Evolutionary conservation across 805 yeast genomes (phyloP), one percentile per base, ranked within the genome.

Genomic region (Lachancea waltii): DNA sequence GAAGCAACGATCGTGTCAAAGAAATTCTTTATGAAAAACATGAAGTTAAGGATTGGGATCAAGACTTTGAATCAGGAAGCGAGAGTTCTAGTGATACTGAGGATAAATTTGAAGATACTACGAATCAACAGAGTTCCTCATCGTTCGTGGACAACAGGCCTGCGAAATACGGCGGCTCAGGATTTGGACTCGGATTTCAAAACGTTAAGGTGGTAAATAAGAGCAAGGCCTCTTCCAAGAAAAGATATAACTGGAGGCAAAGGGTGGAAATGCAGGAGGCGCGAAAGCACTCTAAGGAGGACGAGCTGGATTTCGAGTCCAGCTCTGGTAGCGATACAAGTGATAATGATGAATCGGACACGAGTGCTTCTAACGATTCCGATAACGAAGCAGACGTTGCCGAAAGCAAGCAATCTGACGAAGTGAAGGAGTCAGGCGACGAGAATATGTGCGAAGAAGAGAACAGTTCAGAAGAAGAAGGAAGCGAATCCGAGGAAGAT

Each of bases 91-190:
- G 26, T 7, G 7, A 23, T 13, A 23, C 5, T 23, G 26, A 23
- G 26, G 26, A 7, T 11, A 23, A 11, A 7, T 23, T 23, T 23
- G 44, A 40, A 13, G 45, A 38, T 16, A 47, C 42, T 20, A 13
- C 5, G 4, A 13, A 13, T 11, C 26, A 11, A 4, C 13, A 7
- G 13, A 23, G 13, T 21, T 37, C 52, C 23, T 69, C 76, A 3
- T 58, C 73, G 0, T 84, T 85, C 47, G 70, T 83, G 10, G 95
- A 85, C 56, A 69, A 78, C 53, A 67, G 95, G 46, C 87, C 90
- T 0, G 60, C 70, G 2, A 70, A 69, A 33, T 64, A 68, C 43
- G 79, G 79, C 3, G 84, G 82, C 0, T 49, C 67, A 22, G 87
- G 86, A 1, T 62, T 71, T 39, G 90, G 94, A 1, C 82, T 82